Base-by-base conservation (phyloP, 2,329 filamentous ascomycete species). In the Fusarium torreyae region DNA sequence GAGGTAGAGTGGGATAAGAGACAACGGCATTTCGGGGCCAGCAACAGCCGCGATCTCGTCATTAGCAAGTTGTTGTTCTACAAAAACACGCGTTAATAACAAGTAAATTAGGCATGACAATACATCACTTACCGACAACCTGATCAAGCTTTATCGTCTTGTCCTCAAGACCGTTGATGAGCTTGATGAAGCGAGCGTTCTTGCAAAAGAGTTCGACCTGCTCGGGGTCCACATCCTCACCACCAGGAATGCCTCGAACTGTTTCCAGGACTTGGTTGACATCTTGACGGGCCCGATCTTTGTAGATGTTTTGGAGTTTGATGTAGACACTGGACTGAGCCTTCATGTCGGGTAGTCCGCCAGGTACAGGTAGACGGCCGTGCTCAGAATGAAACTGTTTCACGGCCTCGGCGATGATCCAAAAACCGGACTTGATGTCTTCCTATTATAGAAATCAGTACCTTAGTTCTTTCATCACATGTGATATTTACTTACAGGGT, bases 281-380 rank as follows among this genome's bases (percentile, higher is more conserved):
- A 75, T 99, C 96, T 74, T 87, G 83, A 34, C 92, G 89, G 43
- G 96, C 94, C 79, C 97, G 97, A 22, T 85, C 81, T 81, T 97
- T 98, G 87, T 98, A 99, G 63, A 98, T 89, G 73, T 92, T 95
- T 78, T 98, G 96, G 14, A 99, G 86, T 74, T 90, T 86, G 70
- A 99, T 91, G 81, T 99, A 99, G 66, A 97, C 92, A 57, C 86
- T 89, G 5, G 94, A 97, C 76, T 95, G 89, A 4, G 96, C 94
- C 83, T 99, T 99, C 96, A 99, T 99, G 78, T 99, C 96, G 3
- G 97, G 96, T 3, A 99, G 84, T 5, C 91, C 90, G 14, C 96
- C 97, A 1, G 94, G 91, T 1, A 99, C 84, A 17, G 96, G 96
- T 7, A 99, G 85, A 28, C 91, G 86, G 9, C 86, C 82, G 76